phyloP scores from a whole-genome alignment of 768 basidiomycete genomes.

The Calvatia gigantea region DNA sequence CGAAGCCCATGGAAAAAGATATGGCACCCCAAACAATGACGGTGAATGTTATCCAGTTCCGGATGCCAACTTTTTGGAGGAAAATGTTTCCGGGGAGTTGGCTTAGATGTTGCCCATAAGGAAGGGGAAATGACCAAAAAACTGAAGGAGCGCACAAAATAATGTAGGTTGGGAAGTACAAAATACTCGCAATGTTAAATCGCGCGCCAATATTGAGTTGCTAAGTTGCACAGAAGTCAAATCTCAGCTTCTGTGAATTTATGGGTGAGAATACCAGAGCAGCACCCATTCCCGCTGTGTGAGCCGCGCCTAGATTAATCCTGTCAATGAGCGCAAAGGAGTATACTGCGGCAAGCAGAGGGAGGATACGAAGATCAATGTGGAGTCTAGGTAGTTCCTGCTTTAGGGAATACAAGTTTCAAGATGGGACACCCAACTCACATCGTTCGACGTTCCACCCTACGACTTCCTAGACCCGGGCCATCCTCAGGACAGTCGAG shows the following conservation, averaged over 20 bases:
- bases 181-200: slow-evolving; percentile 22
- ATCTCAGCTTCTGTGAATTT: background rate
- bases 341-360: slow-evolving; percentile 31
- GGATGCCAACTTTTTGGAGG: slow-evolving; percentile 22
- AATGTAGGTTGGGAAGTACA: slow-evolving; percentile 27
- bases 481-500: background rate
- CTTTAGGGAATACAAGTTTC: background rate
- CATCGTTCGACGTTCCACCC: slow-evolving; percentile 36
- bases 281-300: slow-evolving; percentile 33
- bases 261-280: slow-evolving; percentile 24
- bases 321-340: slow-evolving; percentile 32
- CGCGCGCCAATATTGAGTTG: slow-evolving; percentile 20
- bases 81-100: slow-evolving; percentile 30
- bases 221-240: slow-evolving; percentile 1
- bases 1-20: slow-evolving; percentile 31
- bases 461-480: background rate
- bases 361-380: slow-evolving; percentile 33
- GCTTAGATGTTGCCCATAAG: slow-evolving; percentile 14
- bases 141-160: slow-evolving; percentile 16
- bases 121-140: background rate
- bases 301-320: slow-evolving; percentile 30
- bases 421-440: slow-evolving; percentile 12
- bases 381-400: slow-evolving; percentile 20
- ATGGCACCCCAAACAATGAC: slow-evolving; percentile 27
- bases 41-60: slow-evolving; percentile 25